A percentile compares a stretch with the other conserved stretches of the same genome.
phyloP scores from a whole-genome alignment of 2,329 filamentous ascomycete species.

The Penicillium vulpinum region DNA sequence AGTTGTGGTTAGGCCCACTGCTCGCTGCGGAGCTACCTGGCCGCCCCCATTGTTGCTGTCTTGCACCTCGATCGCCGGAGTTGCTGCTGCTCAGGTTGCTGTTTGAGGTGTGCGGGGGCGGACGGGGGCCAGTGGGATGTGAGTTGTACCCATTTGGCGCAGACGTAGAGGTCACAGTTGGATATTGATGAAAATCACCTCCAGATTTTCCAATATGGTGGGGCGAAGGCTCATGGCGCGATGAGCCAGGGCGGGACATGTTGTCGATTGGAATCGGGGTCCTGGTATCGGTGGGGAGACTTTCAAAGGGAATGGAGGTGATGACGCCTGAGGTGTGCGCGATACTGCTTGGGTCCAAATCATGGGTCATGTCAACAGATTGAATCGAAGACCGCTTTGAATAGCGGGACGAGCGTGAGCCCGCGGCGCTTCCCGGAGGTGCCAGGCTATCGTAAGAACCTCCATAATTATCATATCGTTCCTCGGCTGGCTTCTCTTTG shows the following conservation, averaged over 20 bases:
- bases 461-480: slow-evolving; percentile 61
- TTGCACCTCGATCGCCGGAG: slow-evolving; percentile 66
- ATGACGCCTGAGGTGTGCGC: slow-evolving; percentile 79
- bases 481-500: slow-evolving; percentile 73
- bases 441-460: slow-evolving; percentile 57
- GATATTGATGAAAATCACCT: slow-evolving; percentile 86
- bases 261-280: slow-evolving; percentile 74
- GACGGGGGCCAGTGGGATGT: slow-evolving; percentile 62
- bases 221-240: slow-evolving; percentile 71
- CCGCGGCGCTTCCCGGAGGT: slow-evolving; percentile 61
- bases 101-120: slow-evolving; percentile 55
- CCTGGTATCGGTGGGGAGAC: slow-evolving; percentile 62
- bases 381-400: slow-evolving; percentile 68
- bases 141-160: slow-evolving; percentile 52
- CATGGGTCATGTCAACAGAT: slow-evolving; percentile 68
- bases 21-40: slow-evolving; percentile 58
- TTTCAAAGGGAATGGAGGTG: slow-evolving; percentile 85
- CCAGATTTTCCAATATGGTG: slow-evolving; percentile 79
- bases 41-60: slow-evolving; percentile 75
- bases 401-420: slow-evolving; percentile 73
- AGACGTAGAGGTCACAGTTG: slow-evolving; percentile 63
- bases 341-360: slow-evolving; percentile 60
- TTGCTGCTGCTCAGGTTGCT: slow-evolving; percentile 70
- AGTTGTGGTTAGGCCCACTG: slow-evolving; percentile 56
- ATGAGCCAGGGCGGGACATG: slow-evolving; percentile 62